A percentile compares a stretch with the other conserved stretches of the same genome.
phyloP scores from a whole-genome alignment of 495 filamentous ascomycete genomes.

The Cenococcum geophilum region DNA sequence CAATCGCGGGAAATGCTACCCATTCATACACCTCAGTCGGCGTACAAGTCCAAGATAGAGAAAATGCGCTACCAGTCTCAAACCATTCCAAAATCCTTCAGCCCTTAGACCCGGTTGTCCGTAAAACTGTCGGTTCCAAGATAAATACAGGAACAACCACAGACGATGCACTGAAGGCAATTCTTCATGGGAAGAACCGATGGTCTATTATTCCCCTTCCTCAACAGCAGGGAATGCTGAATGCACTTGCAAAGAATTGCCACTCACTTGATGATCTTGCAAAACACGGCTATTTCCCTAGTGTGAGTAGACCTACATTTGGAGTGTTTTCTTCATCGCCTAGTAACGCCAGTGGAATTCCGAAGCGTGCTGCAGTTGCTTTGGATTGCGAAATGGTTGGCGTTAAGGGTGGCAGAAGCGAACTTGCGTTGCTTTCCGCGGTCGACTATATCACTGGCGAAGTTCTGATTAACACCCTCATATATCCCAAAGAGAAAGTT shows the following conservation, averaged over 20 bases:
- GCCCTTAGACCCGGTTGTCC: too few relatives aligned
- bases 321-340: too few relatives aligned
- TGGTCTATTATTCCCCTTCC: not conserved
- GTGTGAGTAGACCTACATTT: too few relatives aligned
- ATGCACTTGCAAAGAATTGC: not conserved
- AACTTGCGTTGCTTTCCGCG: slow-evolving; percentile 16
- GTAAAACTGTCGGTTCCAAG: too few relatives aligned
- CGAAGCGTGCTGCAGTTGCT: not conserved
- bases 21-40: too few relatives aligned
- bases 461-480: slow-evolving; percentile 39
- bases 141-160: too few relatives aligned
- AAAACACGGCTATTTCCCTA: not conserved
- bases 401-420: not conserved
- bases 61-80: too few relatives aligned
- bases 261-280: not conserved
- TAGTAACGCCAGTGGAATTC: not conserved
- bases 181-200: too few relatives aligned
- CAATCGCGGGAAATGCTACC: too few relatives aligned
- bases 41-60: too few relatives aligned
- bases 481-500: slow-evolving; percentile 36
- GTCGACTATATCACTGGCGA: slow-evolving; percentile 46
- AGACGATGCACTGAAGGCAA: too few relatives aligned
- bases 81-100: too few relatives aligned
- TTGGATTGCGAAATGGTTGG: not conserved
- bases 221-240: not conserved